A percentile compares a stretch with the other conserved stretches of the same genome.
Conservation (phyloP, 139 green algal species). For the Coelastrella sp. region DNA sequence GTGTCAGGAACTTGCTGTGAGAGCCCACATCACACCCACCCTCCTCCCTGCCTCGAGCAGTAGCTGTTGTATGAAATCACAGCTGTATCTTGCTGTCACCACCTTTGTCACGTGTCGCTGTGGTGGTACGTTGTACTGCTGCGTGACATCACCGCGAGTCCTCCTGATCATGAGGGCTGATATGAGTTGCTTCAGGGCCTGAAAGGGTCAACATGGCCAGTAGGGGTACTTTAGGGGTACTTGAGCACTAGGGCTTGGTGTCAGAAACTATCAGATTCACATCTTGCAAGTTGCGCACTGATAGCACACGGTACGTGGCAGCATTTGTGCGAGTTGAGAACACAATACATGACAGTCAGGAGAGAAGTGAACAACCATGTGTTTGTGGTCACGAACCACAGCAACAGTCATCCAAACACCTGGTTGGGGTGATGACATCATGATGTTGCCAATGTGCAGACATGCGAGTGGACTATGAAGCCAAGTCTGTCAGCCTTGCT, state of each 20-base stretch:
- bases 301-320: too few relatives aligned
- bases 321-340: too few relatives aligned
- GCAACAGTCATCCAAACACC: too few relatives aligned
- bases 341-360: too few relatives aligned
- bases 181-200: not conserved
- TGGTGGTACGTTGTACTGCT: not conserved
- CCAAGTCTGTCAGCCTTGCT: not conserved
- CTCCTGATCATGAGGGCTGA: not conserved
- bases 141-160: not conserved
- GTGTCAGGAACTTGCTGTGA: not conserved
- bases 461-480: too few relatives aligned
- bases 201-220: not conserved
- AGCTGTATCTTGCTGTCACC: not conserved
- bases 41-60: not conserved
- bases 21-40: not conserved
- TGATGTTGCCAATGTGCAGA: too few relatives aligned
- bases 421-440: too few relatives aligned
- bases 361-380: too few relatives aligned
- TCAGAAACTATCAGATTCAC: too few relatives aligned
- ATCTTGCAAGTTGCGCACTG: too few relatives aligned
- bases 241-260: too few relatives aligned
- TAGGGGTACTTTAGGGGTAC: not conserved
- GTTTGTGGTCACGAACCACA: too few relatives aligned
- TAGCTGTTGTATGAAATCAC: not conserved
- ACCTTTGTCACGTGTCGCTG: not conserved